Conservation (phyloP, 2,329 filamentous ascomycete genomes). For the Pestalotiopsis sp. region DNA sequence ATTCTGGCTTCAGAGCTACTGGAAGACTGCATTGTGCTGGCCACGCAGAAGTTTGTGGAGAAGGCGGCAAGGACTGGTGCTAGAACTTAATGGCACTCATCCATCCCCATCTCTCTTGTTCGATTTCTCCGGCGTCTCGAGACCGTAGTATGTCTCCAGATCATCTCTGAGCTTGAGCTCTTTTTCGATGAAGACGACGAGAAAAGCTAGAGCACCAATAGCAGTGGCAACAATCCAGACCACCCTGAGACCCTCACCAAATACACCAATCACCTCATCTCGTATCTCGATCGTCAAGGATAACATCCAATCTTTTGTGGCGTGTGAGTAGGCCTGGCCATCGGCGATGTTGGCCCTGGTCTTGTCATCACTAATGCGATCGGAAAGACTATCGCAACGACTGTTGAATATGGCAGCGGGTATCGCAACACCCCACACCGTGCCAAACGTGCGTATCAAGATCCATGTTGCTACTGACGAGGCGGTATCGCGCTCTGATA, state of each 20-base stretch:
- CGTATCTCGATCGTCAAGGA: not conserved
- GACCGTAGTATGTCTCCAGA: not conserved
- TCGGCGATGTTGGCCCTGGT: not conserved
- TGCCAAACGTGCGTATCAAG: not conserved
- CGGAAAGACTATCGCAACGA: not conserved
- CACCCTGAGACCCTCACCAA: not conserved
- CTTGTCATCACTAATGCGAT: not conserved
- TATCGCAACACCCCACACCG: conserved; percentile 3
- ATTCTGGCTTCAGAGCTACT: not conserved
- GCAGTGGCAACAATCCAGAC: not conserved
- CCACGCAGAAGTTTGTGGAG: not conserved
- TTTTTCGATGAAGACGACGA: not conserved
- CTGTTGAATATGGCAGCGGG: not conserved
- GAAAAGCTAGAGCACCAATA: not conserved
- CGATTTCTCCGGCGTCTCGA: too few relatives aligned
- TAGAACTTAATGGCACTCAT: not conserved
- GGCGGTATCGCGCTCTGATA: not conserved
- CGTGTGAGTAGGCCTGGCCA: not conserved
- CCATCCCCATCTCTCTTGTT: too few relatives aligned
- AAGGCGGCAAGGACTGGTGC: not conserved
- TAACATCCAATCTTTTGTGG: not conserved
- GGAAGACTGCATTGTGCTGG: not conserved
- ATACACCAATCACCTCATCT: not conserved
- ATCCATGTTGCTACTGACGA: not conserved
- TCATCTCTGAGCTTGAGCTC: not conserved